phyloP scores from a whole-genome alignment of 2,329 filamentous ascomycete species.

The Pseudopithomyces maydicus region DNA sequence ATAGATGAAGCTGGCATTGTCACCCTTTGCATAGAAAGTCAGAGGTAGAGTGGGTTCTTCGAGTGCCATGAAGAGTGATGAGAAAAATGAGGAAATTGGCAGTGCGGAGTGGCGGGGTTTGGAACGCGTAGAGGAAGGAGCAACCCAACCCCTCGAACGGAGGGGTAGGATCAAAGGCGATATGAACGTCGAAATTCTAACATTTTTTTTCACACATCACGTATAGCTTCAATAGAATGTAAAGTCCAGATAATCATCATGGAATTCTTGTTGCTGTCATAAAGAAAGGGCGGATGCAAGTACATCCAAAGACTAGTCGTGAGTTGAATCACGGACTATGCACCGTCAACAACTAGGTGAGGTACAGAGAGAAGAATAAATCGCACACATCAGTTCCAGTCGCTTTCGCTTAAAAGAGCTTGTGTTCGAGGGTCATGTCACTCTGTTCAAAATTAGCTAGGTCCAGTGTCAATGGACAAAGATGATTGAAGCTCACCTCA shows the following conservation, averaged over 20 bases:
- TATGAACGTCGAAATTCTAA: not conserved
- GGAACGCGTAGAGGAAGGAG: not conserved
- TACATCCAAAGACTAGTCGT: not conserved
- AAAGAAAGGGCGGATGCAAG: constrained; percentile 6
- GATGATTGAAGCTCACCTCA: constrained; percentile 55
- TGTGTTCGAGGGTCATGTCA: constrained; percentile 95
- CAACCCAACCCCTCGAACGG: not conserved
- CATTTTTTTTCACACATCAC: not conserved
- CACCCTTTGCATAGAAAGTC: not conserved
- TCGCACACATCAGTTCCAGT: not conserved
- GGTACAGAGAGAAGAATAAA: not conserved
- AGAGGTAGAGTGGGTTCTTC: not conserved
- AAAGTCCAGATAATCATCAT: not conserved
- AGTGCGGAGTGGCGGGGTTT: not conserved
- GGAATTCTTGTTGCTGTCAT: constrained; percentile 1
- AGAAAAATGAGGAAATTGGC: not conserved
- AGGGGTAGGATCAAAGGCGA: too few relatives aligned
- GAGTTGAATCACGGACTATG: constrained; percentile 4
- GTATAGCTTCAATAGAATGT: not conserved
- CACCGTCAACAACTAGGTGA: not conserved
- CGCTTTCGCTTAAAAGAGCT: constrained; percentile 68
- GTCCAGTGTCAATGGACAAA: not conserved
- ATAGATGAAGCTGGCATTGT: constrained; percentile 49
- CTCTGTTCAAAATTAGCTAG: not conserved
- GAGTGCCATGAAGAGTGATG: not conserved